Evolutionary conservation across 352 stramenopile species (phyloP).

Genomic region (Plasmopara halstedii): DNA sequence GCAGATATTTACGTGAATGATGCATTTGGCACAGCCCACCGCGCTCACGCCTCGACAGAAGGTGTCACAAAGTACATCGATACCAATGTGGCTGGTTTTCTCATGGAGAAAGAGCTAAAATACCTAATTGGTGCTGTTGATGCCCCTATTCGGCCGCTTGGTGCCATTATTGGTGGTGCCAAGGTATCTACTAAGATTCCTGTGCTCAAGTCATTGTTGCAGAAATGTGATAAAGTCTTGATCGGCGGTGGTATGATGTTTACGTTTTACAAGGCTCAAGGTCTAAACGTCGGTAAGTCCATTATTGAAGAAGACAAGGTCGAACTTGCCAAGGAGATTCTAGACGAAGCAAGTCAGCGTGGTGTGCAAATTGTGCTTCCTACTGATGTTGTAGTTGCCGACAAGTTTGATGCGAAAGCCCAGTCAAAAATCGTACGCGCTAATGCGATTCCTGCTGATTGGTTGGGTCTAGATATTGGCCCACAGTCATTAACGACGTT

Average conservation of each 20-base stretch:
- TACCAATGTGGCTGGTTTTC: conserved; percentile 90
- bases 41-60: conserved; percentile 96
- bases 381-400: conserved; percentile 93
- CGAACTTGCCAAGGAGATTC: conserved; percentile 89
- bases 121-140: conserved; percentile 90
- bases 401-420: conserved; percentile 73
- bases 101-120: conserved; percentile 97
- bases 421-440: conserved; percentile 44
- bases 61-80: conserved; percentile 94
- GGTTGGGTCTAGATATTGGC: conserved; percentile 92
- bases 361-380: conserved; percentile 87
- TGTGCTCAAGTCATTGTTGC: conserved; percentile 92
- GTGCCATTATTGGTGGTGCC: conserved; percentile 92
- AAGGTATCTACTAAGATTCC: conserved; percentile 96
- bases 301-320: conserved; percentile 94
- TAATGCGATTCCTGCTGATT: conserved; percentile 91
- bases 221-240: conserved; percentile 95
- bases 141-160: conserved; percentile 87
- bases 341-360: conserved; percentile 82
- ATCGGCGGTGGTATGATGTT: conserved; percentile 97
- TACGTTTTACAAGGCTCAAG: conserved; percentile 96
- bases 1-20: conserved; percentile 98
- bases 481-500: conserved; percentile 51
- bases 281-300: conserved; percentile 90
- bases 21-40: conserved; percentile 96